Evolutionary conservation across 139 green algal species (phyloP).

Genomic region (Volvox africanus): DNA sequence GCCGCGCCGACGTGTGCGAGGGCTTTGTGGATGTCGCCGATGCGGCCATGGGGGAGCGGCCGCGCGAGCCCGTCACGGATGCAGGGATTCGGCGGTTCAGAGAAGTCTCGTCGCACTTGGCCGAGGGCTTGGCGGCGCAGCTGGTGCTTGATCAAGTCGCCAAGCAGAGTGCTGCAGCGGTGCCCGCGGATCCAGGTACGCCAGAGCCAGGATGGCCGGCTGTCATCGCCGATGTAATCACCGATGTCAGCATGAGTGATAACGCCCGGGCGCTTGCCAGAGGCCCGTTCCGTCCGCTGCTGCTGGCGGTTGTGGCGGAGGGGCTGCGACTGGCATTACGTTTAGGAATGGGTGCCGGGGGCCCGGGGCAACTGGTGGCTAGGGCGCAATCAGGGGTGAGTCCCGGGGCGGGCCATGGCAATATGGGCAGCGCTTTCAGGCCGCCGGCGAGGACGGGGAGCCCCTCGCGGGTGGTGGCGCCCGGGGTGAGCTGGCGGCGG

Average conservation of each 20-base stretch:
- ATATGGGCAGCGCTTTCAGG: too few relatives aligned
- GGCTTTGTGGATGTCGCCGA: not conserved
- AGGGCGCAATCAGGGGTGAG: not conserved
- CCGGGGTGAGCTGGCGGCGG: not conserved
- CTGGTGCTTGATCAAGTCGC: not conserved
- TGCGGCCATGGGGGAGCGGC: not conserved
- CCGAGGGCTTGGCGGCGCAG: not conserved
- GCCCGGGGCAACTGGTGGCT: slow-evolving; percentile 1
- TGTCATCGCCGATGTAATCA: too few relatives aligned
- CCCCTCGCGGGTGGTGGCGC: not conserved
- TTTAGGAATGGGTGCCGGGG: not conserved
- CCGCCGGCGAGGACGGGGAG: too few relatives aligned
- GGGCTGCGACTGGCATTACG: not conserved
- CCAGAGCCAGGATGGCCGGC: not conserved
- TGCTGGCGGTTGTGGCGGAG: not conserved
- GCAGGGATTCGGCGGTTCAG: not conserved
- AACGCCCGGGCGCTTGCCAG: not conserved
- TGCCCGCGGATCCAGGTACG: not conserved
- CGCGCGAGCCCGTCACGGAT: not conserved
- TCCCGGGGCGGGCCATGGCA: too few relatives aligned
- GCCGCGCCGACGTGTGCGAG: not conserved
- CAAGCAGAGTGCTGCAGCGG: not conserved
- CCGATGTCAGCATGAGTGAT: too few relatives aligned
- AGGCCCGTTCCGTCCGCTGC: not conserved
- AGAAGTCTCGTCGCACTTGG: not conserved